A percentile compares a stretch with the other conserved stretches of the same genome.
Conservation (phyloP, 148 eudicot species). For the Amaranthus palmeri region DNA sequence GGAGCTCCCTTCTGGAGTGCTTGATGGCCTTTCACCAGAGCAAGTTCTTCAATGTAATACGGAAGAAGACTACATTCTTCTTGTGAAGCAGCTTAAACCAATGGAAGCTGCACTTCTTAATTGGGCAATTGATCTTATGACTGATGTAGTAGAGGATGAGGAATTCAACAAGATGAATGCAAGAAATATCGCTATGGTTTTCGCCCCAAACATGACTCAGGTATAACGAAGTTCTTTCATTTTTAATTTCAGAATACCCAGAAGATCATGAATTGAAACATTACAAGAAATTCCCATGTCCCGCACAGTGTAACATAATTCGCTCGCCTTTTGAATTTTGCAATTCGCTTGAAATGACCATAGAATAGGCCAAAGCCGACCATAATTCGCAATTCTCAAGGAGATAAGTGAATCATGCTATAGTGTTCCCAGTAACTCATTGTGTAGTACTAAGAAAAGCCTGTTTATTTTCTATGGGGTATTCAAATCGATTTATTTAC, state of each 20-base stretch:
- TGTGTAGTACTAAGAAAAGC: too few species aligned
- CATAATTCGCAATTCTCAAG: too few species aligned
- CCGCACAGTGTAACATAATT: too few species aligned
- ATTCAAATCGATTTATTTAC: background rate
- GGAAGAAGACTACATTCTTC: conserved; percentile 66
- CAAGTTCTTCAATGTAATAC: conserved; percentile 67
- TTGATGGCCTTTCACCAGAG: conserved; percentile 82
- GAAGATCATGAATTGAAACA: background rate
- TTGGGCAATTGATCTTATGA: conserved; percentile 96
- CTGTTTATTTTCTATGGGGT: background rate
- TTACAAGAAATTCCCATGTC: background rate
- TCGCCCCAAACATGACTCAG: conserved; percentile 98
- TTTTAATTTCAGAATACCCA: background rate
- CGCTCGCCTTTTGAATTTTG: too few species aligned
- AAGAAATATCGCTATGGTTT: conserved; percentile 88
- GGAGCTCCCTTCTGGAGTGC: conserved; percentile 86
- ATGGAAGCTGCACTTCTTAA: conserved; percentile 71
- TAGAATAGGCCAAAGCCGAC: too few species aligned
- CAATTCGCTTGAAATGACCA: too few species aligned
- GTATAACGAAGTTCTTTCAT: conserved; percentile 23
- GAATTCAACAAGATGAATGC: conserved; percentile 91
- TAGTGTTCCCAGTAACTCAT: too few species aligned
- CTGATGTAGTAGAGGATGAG: conserved; percentile 95
- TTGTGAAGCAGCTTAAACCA: conserved; percentile 68
- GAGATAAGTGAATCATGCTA: too few species aligned